Base-by-base conservation (phyloP, 2,329 filamentous ascomycete species). In the Diplodia sapinea region DNA sequence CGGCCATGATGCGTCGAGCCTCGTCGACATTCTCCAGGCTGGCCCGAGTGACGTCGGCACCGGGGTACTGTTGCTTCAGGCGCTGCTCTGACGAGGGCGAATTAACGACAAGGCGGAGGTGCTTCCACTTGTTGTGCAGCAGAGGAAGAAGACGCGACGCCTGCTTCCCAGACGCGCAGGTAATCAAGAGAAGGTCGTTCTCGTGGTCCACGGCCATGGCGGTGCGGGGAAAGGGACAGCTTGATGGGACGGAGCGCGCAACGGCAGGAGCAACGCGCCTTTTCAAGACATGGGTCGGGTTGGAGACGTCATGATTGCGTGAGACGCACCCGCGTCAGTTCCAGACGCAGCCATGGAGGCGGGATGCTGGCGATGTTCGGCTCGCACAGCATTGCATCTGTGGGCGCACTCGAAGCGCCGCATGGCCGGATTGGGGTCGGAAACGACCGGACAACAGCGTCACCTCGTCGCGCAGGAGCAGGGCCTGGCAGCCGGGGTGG, bases 81-180 rank as follows among this genome's bases (percentile, higher is more conserved):
- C 71, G 72, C 2, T 73, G 52, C 20, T 69, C 68, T 9, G 78
- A 79, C 12, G 70, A 36, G 11, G 69, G 15, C 7, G 74, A 76
- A 62, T 76, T 68, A 31, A 76, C 75, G 43, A 74, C 75, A 1
- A 81, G 73, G 23, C 78, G 78, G 5, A 81, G 72, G 38, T 70
- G 71, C 49, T 73, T 74, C 70, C 74, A 76, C 65, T 74, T 72
- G 20, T 72, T 64, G 12, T 74, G 69, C 12, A 82, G 70, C 3
- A 77, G 71, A 7, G 78, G 78, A 43, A 81, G 73, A 33, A 81
- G 73, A 2, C 70, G 69, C 8, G 71, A 69, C 68, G 73, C 73
- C 71, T 81, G 79, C 62, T 79, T 80, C 55, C 79, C 79, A 26
- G 74, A 74, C 5, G 79, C 77, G 65, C 74, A 78, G 47, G 78